These are phyloP conservation scores for Penicillium palitans DNA, from an alignment of 2,329 filamentous ascomycete species.

Conservation along the genomic window DNA sequence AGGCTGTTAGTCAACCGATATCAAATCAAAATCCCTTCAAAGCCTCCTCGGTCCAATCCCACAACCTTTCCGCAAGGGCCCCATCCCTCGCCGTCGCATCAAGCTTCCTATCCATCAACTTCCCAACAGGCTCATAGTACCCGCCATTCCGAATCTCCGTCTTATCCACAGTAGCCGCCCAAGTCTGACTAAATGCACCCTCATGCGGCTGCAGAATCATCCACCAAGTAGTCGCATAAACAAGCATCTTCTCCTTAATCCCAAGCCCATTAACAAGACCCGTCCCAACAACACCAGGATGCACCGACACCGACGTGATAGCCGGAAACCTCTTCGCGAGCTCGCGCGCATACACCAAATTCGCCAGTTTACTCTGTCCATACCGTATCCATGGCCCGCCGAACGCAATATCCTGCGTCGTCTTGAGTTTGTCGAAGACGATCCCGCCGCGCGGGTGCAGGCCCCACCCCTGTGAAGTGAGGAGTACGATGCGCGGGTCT, in stretches of 20 bases:
- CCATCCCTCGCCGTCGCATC: neutral
- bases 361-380: conserved; percentile 52
- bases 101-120: conserved; percentile 12
- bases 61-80: conserved; percentile 6
- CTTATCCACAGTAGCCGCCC: conserved; percentile 39
- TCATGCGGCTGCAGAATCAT: conserved; percentile 29
- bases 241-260: conserved; percentile 9
- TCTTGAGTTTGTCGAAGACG: conserved; percentile 15
- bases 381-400: conserved; percentile 40
- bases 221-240: conserved; percentile 13
- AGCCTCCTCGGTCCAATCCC: conserved; percentile 19
- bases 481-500: conserved; percentile 10
- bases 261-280: conserved; percentile 31
- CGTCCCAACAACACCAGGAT: conserved; percentile 47
- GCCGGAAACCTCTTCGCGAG: conserved; percentile 42
- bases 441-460: conserved; percentile 14
- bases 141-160: conserved; percentile 7
- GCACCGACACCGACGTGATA: conserved; percentile 40
- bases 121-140: conserved; percentile 4
- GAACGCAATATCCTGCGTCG: conserved; percentile 8
- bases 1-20: too few species aligned
- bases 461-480: conserved; percentile 8
- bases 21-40: conserved; percentile 11
- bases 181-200: conserved; percentile 45
- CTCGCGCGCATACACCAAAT: conserved; percentile 46